A percentile compares a stretch with the other conserved stretches of the same genome.
Evolutionary conservation across 2,329 filamentous ascomycete genomes (phyloP).

Genomic region (Diaporthe helianthi): DNA sequence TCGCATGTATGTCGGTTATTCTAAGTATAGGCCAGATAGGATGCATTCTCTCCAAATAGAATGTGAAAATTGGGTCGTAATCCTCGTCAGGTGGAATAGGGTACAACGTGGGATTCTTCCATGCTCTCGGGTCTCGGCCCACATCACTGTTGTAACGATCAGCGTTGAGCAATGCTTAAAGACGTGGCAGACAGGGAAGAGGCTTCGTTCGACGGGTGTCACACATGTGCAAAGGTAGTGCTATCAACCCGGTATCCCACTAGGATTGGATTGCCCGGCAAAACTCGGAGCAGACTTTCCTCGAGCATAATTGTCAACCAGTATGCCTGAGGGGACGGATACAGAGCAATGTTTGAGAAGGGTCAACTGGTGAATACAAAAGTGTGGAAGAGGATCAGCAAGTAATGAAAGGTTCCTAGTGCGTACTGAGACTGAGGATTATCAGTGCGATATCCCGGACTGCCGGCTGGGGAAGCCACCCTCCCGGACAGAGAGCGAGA

Average conservation of each 20-base stretch:
- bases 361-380: no score
- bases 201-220: no score
- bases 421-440: not conserved
- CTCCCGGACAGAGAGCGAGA: not conserved
- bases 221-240: no score
- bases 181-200: not conserved
- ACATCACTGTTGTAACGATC: not conserved
- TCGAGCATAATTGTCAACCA: not conserved
- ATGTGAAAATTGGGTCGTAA: conserved; percentile 51
- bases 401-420: not conserved
- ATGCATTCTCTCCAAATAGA: conserved; percentile 61
- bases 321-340: not conserved
- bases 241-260: not conserved
- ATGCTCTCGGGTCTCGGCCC: not conserved
- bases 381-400: not conserved
- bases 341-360: no score
- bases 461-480: not conserved
- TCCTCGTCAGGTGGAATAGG: conserved; percentile 52
- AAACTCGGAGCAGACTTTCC: no score
- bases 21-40: conserved; percentile 62
- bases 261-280: no score
- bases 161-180: not conserved
- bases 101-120: conserved; percentile 53
- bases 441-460: not conserved
- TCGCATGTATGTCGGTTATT: conserved; percentile 42